Conservation (phyloP, 306 rosid species). For the Herpetospermum pedunculosum region DNA sequence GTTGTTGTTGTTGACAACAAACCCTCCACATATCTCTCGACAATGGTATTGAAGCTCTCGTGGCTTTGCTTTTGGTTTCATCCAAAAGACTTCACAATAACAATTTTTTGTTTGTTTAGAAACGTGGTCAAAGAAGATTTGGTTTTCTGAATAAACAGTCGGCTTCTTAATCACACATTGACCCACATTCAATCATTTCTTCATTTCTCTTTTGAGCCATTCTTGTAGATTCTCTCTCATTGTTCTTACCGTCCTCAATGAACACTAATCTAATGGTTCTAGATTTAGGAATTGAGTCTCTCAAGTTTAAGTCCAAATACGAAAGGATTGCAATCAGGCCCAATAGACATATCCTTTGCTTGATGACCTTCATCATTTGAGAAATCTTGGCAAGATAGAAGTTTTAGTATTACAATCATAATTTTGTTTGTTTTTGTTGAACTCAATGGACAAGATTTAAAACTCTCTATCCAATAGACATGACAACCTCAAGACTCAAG, state of each 20-base stretch:
- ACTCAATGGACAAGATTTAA: background rate
- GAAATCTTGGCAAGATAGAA: background rate
- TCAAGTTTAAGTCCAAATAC: background rate
- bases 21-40: no score
- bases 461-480: background rate
- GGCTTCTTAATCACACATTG: background rate
- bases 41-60: no score
- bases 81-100: no score
- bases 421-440: constrained; percentile 1
- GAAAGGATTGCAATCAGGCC: background rate
- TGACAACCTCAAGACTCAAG: background rate
- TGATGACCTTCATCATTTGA: background rate
- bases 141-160: background rate
- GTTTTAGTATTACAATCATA: background rate
- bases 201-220: background rate
- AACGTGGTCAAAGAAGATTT: background rate
- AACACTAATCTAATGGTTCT: background rate
- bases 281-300: background rate
- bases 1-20: no score
- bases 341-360: background rate
- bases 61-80: no score
- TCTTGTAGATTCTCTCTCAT: background rate
- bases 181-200: no score
- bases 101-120: no score
- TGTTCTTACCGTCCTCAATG: background rate